These are phyloP conservation scores for Nidularia pulvinata DNA, from an alignment of 768 basidiomycete genomes.

Conservation along the genomic window DNA sequence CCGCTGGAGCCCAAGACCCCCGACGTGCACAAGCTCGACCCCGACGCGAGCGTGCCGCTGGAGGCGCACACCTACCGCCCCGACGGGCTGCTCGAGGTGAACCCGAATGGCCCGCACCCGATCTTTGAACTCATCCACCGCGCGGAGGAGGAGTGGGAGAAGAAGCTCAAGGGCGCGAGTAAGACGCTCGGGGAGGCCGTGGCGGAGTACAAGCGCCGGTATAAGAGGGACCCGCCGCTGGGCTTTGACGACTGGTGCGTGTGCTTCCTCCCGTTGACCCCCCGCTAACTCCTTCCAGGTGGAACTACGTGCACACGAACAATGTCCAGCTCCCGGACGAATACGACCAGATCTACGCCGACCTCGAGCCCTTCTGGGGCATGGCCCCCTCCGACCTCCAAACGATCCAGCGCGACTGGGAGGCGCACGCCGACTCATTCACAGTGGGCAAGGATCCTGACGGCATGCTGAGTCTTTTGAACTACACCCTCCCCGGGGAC, in stretches of 20 bases:
- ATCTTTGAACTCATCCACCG: slow-evolving; percentile 75
- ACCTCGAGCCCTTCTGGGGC: slow-evolving; percentile 82
- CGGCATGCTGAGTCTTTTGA: slow-evolving; percentile 21
- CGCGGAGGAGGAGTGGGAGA: slow-evolving; percentile 67
- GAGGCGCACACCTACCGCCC: slow-evolving; percentile 28
- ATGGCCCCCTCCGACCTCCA: slow-evolving; percentile 41
- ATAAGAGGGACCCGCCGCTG: slow-evolving; percentile 71
- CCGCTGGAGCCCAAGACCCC: not conserved
- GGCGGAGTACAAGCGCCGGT: slow-evolving; percentile 74
- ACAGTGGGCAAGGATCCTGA: slow-evolving; percentile 33
- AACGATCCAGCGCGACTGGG: slow-evolving; percentile 30
- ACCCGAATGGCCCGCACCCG: slow-evolving; percentile 56
- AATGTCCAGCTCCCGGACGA: slow-evolving; percentile 81
- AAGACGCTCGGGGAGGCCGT: slow-evolving; percentile 74
- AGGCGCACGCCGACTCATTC: slow-evolving; percentile 33
- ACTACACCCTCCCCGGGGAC: slow-evolving; percentile 21
- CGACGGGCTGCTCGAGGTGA: slow-evolving; percentile 40
- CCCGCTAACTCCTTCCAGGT: slow-evolving; percentile 19
- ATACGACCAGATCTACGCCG: slow-evolving; percentile 71
- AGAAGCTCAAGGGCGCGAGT: slow-evolving; percentile 65
- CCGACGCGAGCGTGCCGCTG: slow-evolving; percentile 4
- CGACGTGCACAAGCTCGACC: not conserved
- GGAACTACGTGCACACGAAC: slow-evolving; percentile 55
- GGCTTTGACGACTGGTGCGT: slow-evolving; percentile 87
- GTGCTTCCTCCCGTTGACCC: not conserved